Conservation (phyloP, 2,329 filamentous ascomycete species). For the Thielaviopsis populi region DNA sequence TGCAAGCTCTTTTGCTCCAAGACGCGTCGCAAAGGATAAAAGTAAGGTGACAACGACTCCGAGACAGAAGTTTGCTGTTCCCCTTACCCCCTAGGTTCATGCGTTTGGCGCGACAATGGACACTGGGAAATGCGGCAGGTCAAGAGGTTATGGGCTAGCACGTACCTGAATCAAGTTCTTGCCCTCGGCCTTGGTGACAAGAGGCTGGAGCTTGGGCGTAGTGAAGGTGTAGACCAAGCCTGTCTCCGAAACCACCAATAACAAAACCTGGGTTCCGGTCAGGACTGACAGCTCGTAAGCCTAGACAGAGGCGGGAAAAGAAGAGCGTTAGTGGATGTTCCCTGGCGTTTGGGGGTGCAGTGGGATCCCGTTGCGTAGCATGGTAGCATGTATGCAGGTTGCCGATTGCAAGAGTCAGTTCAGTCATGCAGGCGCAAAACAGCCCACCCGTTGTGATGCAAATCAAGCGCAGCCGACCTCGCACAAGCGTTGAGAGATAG, state of each 20-base stretch:
- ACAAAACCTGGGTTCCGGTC: slow-evolving; percentile 90
- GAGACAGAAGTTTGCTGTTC: too few relatives aligned
- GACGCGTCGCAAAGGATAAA: neutral
- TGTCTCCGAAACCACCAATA: slow-evolving; percentile 93
- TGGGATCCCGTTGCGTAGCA: neutral
- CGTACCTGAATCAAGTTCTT: slow-evolving; percentile 98
- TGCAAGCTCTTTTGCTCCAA: neutral
- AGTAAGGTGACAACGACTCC: neutral
- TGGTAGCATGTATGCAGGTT: neutral
- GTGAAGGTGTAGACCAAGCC: slow-evolving; percentile 97
- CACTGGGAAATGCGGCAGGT: neutral
- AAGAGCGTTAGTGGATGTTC: slow-evolving; percentile 14
- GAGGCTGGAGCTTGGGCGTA: slow-evolving; percentile 91
- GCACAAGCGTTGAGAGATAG: neutral
- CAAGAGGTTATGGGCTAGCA: neutral
- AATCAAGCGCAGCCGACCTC: neutral
- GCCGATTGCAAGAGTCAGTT: neutral
- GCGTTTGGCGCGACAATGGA: too few relatives aligned
- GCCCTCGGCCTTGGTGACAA: slow-evolving; percentile 95
- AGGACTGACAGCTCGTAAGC: slow-evolving; percentile 95
- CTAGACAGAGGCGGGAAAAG: slow-evolving; percentile 30
- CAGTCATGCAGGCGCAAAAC: neutral
- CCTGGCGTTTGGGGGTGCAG: slow-evolving; percentile 1
- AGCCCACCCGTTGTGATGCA: neutral
- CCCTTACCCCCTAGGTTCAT: too few relatives aligned